Base-by-base conservation (phyloP, 441 rosid species). In the Erodium moschatum region DNA sequence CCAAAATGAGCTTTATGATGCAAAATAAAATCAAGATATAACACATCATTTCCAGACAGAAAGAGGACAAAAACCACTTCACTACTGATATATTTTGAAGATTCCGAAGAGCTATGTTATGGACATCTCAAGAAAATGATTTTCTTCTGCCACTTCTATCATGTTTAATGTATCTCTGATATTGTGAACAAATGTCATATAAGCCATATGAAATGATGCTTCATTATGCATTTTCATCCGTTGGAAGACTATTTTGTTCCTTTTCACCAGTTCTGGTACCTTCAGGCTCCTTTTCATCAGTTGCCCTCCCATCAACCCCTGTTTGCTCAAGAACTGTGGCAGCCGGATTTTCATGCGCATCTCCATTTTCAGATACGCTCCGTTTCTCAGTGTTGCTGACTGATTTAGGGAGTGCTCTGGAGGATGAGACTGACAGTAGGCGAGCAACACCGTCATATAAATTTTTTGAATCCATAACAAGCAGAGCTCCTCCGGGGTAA, bases 401-500 rank as follows among this genome's bases (percentile, higher is more conserved):
- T 20, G 81, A 74, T 83, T 77, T 87, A 1, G 76, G 84, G 44
- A 82, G 84, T 56, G 80, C 87, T 77, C 77, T 87, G 18, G 83
- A 29, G 0, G 88, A 64, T 40, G 96, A 79, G 60, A 85, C 75
- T 6, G 81, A 70, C 72, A 87, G 71, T 66, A 91, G 76, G 42
- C 89, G 87, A 62, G 74, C 73, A 13, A 91, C 65, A 66, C 97
- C 91, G 0, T 85, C 89, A 38, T 81, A 86, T 63, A 80, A 68
- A 42, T 74, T 81, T 82, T 91, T 89, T 0, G 90, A 90, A 52
- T 91, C 93, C 90, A 85, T 83, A 38, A 93, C 68, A 18, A 91
- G 79, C 33, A 78, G 81, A 64, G 81, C 83, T 71, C 93, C 97
- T 19, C 95, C 93, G 0, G 88, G 89, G 78, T 89, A 91, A 77